Evolutionary conservation across 2,329 filamentous ascomycete genomes (phyloP).

Genomic region (Septoria linicola): DNA sequence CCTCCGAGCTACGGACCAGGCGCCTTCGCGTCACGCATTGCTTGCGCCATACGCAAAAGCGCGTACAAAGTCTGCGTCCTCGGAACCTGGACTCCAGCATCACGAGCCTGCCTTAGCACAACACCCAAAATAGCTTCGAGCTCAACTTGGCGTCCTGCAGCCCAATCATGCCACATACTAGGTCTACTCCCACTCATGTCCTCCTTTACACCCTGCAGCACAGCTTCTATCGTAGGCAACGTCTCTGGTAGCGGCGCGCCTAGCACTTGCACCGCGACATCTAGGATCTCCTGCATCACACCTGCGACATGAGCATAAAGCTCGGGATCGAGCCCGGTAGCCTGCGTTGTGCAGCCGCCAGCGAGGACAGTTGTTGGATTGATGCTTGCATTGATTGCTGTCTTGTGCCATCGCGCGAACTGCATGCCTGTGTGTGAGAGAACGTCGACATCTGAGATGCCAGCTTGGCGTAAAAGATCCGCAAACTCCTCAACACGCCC

Average conservation of each 20-base stretch:
- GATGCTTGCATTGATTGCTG: constrained; percentile 73
- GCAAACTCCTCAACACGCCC: constrained; percentile 51
- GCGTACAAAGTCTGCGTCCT: constrained; percentile 66
- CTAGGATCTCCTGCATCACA: constrained; percentile 69
- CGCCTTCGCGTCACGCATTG: constrained; percentile 40
- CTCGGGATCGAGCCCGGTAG: constrained; percentile 64
- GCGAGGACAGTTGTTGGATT: constrained; percentile 69
- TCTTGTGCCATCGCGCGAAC: constrained; percentile 71
- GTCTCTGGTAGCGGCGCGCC: constrained; percentile 58
- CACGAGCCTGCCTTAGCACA: constrained; percentile 63
- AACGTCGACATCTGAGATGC: constrained; percentile 63
- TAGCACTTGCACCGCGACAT: constrained; percentile 61
- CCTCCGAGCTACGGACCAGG: no score
- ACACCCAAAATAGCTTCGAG: constrained; percentile 71
- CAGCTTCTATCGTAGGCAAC: constrained; percentile 62
- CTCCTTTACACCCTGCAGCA: constrained; percentile 61
- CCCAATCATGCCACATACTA: constrained; percentile 69
- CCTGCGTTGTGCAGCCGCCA: constrained; percentile 62
- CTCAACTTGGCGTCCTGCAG: constrained; percentile 63
- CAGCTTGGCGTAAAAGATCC: constrained; percentile 56
- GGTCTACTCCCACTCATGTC: constrained; percentile 61
- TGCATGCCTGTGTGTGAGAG: constrained; percentile 66
- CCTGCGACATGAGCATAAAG: constrained; percentile 60
- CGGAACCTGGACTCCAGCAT: constrained; percentile 63
- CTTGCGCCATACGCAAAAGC: constrained; percentile 61